Evolutionary conservation across 2,329 filamentous ascomycete genomes (phyloP), one percentile per base, ranked within the genome.

Genomic region (Talaromyces marneffei): DNA sequence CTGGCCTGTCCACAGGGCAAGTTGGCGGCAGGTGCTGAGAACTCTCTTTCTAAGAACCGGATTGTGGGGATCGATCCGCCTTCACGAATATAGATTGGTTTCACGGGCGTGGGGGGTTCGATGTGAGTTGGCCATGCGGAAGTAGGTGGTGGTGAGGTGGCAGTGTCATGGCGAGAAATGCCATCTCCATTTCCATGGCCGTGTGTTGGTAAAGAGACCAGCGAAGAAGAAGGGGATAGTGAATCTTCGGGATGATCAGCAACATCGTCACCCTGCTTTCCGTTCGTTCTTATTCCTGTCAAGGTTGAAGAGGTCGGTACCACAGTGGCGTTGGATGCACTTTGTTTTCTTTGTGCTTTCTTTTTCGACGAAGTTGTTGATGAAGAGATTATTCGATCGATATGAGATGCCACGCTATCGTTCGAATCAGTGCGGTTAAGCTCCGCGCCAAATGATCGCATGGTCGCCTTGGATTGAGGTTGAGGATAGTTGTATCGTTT

Each of bases 31-130:
- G 92, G 92, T 0, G 94, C 94, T 2, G 83, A 83, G 71, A 97
- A 97, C 69, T 96, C 91, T 77, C 96, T 96, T 74, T 97, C 93
- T 39, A 97, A 73, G 71, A 97, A 97, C 5, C 94, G 82, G 61
- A 97, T 97, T 0, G 91, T 91, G 0, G 94, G 94, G 67, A 99
- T 99, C 0, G 90, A 95, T 4, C 94, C 94, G 12, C 94, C 94
- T 76, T 99, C 94, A 9, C 94, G 85, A 67, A 99, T 99, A 72
- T 96, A 97, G 3, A 99, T 80, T 0, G 92, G 93, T 59, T 71
- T 68, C 10, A 72, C 65, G 18, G 59, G 53, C 12, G 60, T 66
- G 63, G 56, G 61, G 10, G 55, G 52, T 23, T 42, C 18, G 12
- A 29, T 14, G 35, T 35, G 20, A 8, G 57, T 27, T 2, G 42